Evolutionary conservation across 176 grass and related monocot genomes (phyloP), one percentile per base, ranked within the genome.

Genomic region (Oryza meridionalis): DNA sequence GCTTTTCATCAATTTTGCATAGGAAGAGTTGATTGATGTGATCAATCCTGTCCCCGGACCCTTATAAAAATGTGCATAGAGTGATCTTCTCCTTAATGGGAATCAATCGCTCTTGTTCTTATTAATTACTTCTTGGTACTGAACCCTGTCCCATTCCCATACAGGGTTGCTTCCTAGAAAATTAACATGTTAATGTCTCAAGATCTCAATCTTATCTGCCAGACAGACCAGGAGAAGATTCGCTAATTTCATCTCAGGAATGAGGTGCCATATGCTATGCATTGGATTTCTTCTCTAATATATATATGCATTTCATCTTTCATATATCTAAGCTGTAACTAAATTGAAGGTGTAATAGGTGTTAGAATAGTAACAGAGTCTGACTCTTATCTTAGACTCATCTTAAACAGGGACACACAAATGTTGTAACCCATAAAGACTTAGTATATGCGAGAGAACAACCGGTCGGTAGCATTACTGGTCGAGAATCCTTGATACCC

Each of bases 1-100:
- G 46, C 37, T 80, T 46, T 85, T 26, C 37, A 31, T 68, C 49
- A 59, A 26, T 76, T 68, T 31, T 6, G 19, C 37, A 79, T 49
- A 75, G 27, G 14, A 81, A 22, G 83, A 82, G 81, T 82, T 82
- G 79, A 78, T 78, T 78, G 84, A 86, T 77, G 78, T 47, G 73
- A 82, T 72, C 73, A 65, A 82, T 72, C 73, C 24, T 75, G 58
- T 50, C 19, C 31, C 21, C 46, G 13, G 46, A 4, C 10, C 25
- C 25, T 12, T 8, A 11, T 4, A 21, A 31, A 37, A 17, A 33
- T 1, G 11, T 29, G 62, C 44, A 63, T 32, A 53, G 0, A 15
- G 53, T 73, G 53, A 89, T 89, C 71, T 77, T 12, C 12, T 81
- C 53, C 53, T 84, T 85, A 33, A 33, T 26, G 35, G 79, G 15